phyloP scores from a whole-genome alignment of 371 early-diverging fungal genomes.

The Thermomucor indicae-seudaticae region DNA sequence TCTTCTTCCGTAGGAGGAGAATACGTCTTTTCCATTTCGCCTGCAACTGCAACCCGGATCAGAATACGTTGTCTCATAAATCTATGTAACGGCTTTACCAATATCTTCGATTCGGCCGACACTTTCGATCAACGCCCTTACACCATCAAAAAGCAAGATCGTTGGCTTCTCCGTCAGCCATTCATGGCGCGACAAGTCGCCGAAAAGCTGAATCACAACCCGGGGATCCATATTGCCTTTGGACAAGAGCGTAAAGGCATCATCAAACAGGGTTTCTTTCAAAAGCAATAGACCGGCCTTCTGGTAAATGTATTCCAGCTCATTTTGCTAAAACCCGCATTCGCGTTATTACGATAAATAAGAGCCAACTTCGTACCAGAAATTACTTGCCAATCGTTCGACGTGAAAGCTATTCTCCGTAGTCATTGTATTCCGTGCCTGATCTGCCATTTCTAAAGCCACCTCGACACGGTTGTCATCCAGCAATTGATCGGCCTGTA shows the following conservation, averaged over 20 bases:
- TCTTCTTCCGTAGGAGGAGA: conserved; percentile 22
- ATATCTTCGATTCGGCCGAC: conserved; percentile 51
- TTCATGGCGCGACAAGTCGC: conserved; percentile 36
- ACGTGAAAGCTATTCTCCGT: conserved; percentile 37
- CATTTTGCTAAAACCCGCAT: conserved; percentile 23
- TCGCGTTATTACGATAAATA: no score
- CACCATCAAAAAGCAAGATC: conserved; percentile 43
- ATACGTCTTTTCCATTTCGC: conserved; percentile 7
- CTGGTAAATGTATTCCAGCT: conserved; percentile 59
- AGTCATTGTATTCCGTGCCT: conserved; percentile 39
- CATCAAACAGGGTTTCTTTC: conserved; percentile 65
- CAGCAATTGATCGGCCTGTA: conserved; percentile 54
- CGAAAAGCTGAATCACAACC: conserved; percentile 55
- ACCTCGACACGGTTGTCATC: conserved; percentile 49
- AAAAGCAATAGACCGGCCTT: conserved; percentile 66
- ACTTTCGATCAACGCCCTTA: conserved; percentile 23
- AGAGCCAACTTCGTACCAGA: neutral
- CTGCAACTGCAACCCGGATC: no score
- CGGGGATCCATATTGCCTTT: conserved; percentile 68
- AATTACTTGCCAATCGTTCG: conserved; percentile 29
- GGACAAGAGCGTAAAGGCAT: conserved; percentile 57
- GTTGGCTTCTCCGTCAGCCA: conserved; percentile 20
- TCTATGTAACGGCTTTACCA: conserved; percentile 22
- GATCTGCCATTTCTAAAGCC: conserved; percentile 55
- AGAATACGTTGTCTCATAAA: conserved; percentile 2